Evolutionary conservation across 257 asterid genomes (phyloP), one percentile per base, ranked within the genome.

Genomic region (Scutellaria baicalensis): DNA sequence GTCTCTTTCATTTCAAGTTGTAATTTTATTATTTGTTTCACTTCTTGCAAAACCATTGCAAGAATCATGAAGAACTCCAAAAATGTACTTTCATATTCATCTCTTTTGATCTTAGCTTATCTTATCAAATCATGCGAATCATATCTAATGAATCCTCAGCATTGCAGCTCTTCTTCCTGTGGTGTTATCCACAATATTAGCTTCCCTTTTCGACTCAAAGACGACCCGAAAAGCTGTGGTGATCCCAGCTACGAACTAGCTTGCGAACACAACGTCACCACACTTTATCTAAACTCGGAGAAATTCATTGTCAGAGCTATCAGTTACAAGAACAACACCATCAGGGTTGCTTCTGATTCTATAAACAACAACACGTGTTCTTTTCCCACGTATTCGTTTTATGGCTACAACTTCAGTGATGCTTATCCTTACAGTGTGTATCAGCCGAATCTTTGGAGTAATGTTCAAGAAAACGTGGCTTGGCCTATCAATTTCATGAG

Each of bases 141-240:
- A 1, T 27, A 7, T 3, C 13, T 7, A 16, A 27, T 1, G 6
- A 20, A 11, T 2, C 33, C 3, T 27, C 33, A 27, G 33, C 2
- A 0, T 1, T 76, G 81, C 8, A 47, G 10, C 42, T 61, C 84
- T 59, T 79, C 86, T 54, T 38, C 81, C 12, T 82, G 86, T 14
- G 86, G 86, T 18, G 39, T 44, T 18, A 67, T 85, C 40, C 73
- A 3, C 4, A 56, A 62, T 33, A 80, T 84, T 16, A 76, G 74
- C 65, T 56, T 40, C 51, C 85, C 85, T n/a, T 82, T 77, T 13
- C 59, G 91, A 4, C 72, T 88, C 51, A 81, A 70, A 43, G 36
- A 49, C 3, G 88, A 84, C 58, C 89, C 89, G 1, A 6, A 12
- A 6, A 4, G 68, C 64, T 84, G 91, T 48, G 91, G 95, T 2